Percentiles rank a stretch among this genome's conserved stretches.
Conservation (phyloP, 805 yeast species). For the Starmerella scarabaei region DNA sequence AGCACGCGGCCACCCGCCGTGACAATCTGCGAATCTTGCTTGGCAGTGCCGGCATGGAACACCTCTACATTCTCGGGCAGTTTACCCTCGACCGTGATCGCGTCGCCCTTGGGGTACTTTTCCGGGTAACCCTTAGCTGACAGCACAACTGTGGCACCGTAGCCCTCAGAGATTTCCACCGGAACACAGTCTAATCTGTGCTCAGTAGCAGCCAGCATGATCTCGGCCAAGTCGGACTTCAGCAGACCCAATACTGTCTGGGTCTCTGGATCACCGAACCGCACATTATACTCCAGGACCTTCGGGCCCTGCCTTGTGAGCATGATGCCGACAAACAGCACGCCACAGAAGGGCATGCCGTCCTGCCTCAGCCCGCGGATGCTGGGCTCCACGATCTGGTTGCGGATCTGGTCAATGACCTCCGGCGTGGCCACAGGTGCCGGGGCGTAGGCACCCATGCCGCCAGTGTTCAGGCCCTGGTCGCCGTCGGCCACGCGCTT, state of each 20-base stretch:
- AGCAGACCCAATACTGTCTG: slow-evolving; percentile 88
- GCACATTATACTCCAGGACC: slow-evolving; percentile 90
- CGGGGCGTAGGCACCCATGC: slow-evolving; percentile 99
- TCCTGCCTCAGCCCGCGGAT: slow-evolving; percentile 93
- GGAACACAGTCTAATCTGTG: slow-evolving; percentile 80
- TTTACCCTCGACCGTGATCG: slow-evolving; percentile 38
- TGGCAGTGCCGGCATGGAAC: slow-evolving; percentile 93
- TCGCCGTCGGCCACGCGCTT: slow-evolving; percentile 91
- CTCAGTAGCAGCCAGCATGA: slow-evolving; percentile 87
- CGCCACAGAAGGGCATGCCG: slow-evolving; percentile 90
- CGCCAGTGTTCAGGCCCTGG: slow-evolving; percentile 92
- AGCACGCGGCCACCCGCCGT: slow-evolving; percentile 96
- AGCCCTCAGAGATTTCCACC: slow-evolving; percentile 38
- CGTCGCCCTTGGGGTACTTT: slow-evolving; percentile 71
- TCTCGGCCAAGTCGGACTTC: slow-evolving; percentile 84
- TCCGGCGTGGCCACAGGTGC: slow-evolving; percentile 86
- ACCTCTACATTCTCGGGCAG: slow-evolving; percentile 51
- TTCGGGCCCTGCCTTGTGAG: slow-evolving; percentile 80
- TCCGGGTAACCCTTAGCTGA: slow-evolving; percentile 98
- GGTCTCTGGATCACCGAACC: slow-evolving; percentile 99
- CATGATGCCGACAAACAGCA: slow-evolving; percentile 91
- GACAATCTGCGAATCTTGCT: slow-evolving; percentile 38
- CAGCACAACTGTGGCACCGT: slow-evolving; percentile 85
- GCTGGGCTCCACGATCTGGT: slow-evolving; percentile 73
- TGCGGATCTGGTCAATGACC: slow-evolving; percentile 55